Conservation (phyloP, 2,329 filamentous ascomycete genomes). For the Myriosclerotinia curreyana region DNA sequence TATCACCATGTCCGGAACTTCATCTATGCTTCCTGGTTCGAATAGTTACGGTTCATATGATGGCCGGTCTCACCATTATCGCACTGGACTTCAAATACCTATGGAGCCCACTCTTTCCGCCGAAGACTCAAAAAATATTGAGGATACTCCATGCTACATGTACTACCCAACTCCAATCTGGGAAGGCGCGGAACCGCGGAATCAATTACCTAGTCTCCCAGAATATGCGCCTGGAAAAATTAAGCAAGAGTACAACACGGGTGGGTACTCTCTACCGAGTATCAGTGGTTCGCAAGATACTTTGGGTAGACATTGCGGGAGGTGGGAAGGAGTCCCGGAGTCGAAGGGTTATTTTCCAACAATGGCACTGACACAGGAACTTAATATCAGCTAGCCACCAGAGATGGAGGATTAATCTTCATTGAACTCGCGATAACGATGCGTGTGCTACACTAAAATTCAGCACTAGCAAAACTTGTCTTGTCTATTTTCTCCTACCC, state of each 20-base stretch:
- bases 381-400: slow-evolving; percentile 33
- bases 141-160: slow-evolving; percentile 35
- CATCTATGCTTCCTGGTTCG: slow-evolving; percentile 34
- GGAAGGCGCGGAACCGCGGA: slow-evolving; percentile 34
- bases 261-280: slow-evolving; percentile 34
- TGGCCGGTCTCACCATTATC: slow-evolving; percentile 34
- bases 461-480: background rate
- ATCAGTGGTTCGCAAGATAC: slow-evolving; percentile 29
- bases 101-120: slow-evolving; percentile 37
- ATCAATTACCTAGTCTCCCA: slow-evolving; percentile 32
- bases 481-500: background rate
- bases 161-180: slow-evolving; percentile 38
- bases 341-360: slow-evolving; percentile 38
- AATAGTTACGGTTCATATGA: slow-evolving; percentile 35
- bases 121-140: slow-evolving; percentile 38
- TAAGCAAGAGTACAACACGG: slow-evolving; percentile 34
- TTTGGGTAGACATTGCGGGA: slow-evolving; percentile 36
- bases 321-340: slow-evolving; percentile 36
- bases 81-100: slow-evolving; percentile 35
- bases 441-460: background rate
- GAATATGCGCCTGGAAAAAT: slow-evolving; percentile 33
- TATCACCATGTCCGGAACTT: slow-evolving; percentile 34
- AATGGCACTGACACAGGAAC: slow-evolving; percentile 34
- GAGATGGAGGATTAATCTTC: background rate
- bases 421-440: slow-evolving; percentile 7